Evolutionary conservation across 2,329 filamentous ascomycete species (phyloP), one percentile per base, ranked within the genome.

Genomic region (Plectosphaerella cucumerina): DNA sequence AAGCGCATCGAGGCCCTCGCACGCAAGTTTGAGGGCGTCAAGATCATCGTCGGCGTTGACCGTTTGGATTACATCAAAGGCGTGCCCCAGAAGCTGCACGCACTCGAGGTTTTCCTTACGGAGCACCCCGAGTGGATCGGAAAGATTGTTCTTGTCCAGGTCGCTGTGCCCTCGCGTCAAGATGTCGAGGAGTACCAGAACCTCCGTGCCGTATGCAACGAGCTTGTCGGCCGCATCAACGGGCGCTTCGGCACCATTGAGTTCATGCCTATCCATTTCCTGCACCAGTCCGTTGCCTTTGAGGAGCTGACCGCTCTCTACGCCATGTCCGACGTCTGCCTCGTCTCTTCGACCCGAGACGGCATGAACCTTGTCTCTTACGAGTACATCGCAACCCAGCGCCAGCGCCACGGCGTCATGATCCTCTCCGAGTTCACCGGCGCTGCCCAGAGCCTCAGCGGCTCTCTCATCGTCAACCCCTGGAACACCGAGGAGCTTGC

Each of bases 181-280:
- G 94, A 97, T 63, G 94, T 97, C 51, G 94, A 97, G 64, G 94
- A 97, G 66, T 97, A 99, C 66, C 93, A 97, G 69, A 97, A 97
- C 65, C 78, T 99, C 34, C 86, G 93, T 23, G 91, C 92, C 18
- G 90, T 96, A 4, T 92, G 97, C 65, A 99, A 97, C 67, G 94
- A 99, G 73, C 81, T 97, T 11, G 93, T 97, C 14, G 94, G 94
- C 35, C 84, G 93, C 54, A 97, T 99, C 74, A 99, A 99, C 65
- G 94, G 94, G 64, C 91, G 89, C 66, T 97, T 97, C 64, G 92
- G 93, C 67, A 97, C 92, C 31, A 87, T 97, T 63, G 93, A 97
- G 70, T 97, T 97, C 74, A 97, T 96, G 87, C 94, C 94, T 1
- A 97, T 99, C 60, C 94, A 97, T 71, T 97, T 97, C 75, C 85